phyloP scores from a whole-genome alignment of 139 green algal genomes.

The Coelastrella sp. region DNA sequence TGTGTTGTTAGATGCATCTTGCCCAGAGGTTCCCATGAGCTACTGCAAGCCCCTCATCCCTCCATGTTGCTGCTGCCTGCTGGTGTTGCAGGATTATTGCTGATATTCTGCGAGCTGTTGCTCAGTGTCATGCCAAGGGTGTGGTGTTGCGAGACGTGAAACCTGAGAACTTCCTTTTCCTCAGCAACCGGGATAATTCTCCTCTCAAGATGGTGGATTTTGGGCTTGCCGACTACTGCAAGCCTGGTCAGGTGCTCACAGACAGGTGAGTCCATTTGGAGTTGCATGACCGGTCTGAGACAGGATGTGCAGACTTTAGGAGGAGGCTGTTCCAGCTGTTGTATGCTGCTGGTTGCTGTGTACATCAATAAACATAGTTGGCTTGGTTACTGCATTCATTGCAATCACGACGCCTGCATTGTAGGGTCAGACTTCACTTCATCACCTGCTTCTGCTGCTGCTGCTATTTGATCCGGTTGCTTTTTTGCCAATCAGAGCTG shows the following conservation, averaged over 20 bases:
- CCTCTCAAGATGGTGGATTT: conserved; percentile 86
- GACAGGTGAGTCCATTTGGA: conserved; percentile 23
- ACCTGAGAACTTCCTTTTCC: conserved; percentile 87
- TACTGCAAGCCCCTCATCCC: neutral
- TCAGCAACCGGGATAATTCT: conserved; percentile 53
- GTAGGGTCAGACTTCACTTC: no score
- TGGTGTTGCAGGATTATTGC: conserved; percentile 53
- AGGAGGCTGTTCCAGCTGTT: no score
- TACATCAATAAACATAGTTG: no score
- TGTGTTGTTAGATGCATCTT: no score
- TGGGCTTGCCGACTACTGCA: conserved; percentile 76
- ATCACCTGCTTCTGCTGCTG: neutral
- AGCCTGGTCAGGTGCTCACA: conserved; percentile 49
- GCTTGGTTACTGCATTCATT: neutral
- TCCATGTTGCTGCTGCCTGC: neutral
- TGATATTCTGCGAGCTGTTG: conserved; percentile 72
- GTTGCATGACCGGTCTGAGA: no score
- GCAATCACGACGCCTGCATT: neutral
- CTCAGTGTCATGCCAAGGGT: conserved; percentile 74
- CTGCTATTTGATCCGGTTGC: neutral
- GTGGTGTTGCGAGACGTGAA: conserved; percentile 85
- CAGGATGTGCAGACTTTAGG: no score
- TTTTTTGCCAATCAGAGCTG: conserved; percentile 4
- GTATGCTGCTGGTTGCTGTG: neutral
- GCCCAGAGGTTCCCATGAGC: neutral